These are phyloP conservation scores for Aspergillus ibericus DNA, from an alignment of 2,329 filamentous ascomycete genomes.

Conservation along the genomic window DNA sequence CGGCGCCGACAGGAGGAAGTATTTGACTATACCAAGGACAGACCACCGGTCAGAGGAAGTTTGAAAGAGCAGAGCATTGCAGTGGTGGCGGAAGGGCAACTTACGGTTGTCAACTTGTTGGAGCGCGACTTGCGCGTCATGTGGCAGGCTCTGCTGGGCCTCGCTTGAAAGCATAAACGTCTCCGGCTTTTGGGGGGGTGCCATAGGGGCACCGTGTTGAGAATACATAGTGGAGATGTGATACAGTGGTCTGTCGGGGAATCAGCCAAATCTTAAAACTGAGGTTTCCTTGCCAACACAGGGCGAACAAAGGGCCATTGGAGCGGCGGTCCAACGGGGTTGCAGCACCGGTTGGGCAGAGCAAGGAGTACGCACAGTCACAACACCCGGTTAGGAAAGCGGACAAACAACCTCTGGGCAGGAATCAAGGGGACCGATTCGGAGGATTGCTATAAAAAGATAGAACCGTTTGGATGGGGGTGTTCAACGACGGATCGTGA, in stretches of 20 bases:
- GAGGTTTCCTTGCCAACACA: conserved; percentile 16
- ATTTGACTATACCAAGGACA: conserved; percentile 72
- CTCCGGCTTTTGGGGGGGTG: conserved; percentile 91
- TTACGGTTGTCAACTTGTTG: conserved; percentile 97
- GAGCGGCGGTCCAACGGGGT: background rate
- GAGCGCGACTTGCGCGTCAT: conserved; percentile 93
- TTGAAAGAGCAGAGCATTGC: background rate
- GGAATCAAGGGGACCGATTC: background rate
- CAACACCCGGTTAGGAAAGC: conserved; percentile 18
- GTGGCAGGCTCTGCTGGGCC: conserved; percentile 91
- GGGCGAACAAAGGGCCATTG: conserved; percentile 11
- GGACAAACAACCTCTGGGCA: background rate
- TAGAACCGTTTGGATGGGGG: background rate
- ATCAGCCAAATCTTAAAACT: conserved; percentile 25
- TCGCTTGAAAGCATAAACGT: conserved; percentile 98
- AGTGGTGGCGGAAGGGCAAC: conserved; percentile 32
- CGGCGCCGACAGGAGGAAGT: conserved; percentile 97
- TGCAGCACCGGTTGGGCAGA: conserved; percentile 1
- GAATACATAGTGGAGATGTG: conserved; percentile 64
- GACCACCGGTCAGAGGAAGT: conserved; percentile 5
- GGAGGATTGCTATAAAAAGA: background rate
- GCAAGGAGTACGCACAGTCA: conserved; percentile 14
- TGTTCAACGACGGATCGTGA: conserved; percentile 17
- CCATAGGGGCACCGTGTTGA: conserved; percentile 78
- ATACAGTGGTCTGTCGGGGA: conserved; percentile 10